Evolutionary conservation across 1,139 yeast species (phyloP).

Genomic region (Diutina pseudorugosa): DNA sequence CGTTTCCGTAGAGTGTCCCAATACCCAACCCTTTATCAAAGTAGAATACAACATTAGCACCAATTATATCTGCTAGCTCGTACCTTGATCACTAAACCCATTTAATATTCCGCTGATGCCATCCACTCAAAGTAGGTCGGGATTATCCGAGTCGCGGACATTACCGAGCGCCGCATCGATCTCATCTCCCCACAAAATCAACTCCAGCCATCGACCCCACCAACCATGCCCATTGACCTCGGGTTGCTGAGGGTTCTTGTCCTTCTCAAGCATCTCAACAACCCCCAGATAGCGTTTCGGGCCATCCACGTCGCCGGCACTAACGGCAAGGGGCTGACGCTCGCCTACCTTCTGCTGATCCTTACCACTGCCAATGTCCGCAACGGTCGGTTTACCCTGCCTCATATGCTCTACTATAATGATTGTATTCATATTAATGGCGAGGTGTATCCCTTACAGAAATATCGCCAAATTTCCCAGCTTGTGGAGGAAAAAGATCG

Average conservation of each 20-base stretch:
- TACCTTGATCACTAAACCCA: too few relatives aligned
- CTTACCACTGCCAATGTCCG: constrained; percentile 34
- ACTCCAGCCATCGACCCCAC: neutral
- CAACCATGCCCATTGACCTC: constrained; percentile 31
- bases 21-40: too few relatives aligned
- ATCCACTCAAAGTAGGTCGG: too few relatives aligned
- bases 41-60: too few relatives aligned
- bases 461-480: constrained; percentile 34
- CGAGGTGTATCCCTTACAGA: constrained; percentile 32
- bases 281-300: constrained; percentile 52
- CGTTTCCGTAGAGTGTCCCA: too few relatives aligned
- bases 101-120: too few relatives aligned
- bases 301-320: constrained; percentile 87
- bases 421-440: constrained; percentile 68
- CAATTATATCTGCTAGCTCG: too few relatives aligned
- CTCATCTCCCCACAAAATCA: neutral
- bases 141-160: neutral
- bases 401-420: constrained; percentile 61
- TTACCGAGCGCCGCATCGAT: neutral
- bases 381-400: constrained; percentile 79
- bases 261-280: constrained; percentile 49
- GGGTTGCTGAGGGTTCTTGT: constrained; percentile 52
- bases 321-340: constrained; percentile 88
- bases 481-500: constrained; percentile 24
- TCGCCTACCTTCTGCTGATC: constrained; percentile 63